Conservation (phyloP, 495 filamentous ascomycete species). For the Chaetomidium leptoderma region DNA sequence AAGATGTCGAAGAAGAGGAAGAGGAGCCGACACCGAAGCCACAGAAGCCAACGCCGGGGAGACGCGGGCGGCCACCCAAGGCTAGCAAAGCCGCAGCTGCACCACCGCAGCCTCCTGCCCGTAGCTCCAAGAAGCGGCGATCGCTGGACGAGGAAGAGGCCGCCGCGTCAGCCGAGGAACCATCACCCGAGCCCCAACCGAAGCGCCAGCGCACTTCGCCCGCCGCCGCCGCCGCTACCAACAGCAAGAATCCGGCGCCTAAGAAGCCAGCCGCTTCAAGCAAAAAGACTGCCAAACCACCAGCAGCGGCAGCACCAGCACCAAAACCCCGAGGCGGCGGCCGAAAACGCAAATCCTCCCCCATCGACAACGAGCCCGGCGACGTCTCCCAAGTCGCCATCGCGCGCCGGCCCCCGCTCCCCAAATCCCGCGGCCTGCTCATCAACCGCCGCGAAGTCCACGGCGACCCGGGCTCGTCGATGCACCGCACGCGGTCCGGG, state of each 20-base stretch:
- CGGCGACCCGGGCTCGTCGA: slow-evolving; percentile 46
- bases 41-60: slow-evolving; percentile 7
- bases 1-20: slow-evolving; percentile 17
- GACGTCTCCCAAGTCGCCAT: slow-evolving; percentile 38
- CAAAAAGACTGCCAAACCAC: slow-evolving; percentile 22
- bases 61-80: slow-evolving; percentile 22
- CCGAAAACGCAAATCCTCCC: slow-evolving; percentile 40
- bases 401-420: slow-evolving; percentile 49
- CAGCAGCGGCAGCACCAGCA: slow-evolving; percentile 14
- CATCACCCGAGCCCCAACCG: slow-evolving; percentile 15
- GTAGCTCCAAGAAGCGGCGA: slow-evolving; percentile 24
- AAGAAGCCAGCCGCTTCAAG: slow-evolving; percentile 9
- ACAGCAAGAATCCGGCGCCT: slow-evolving; percentile 1
- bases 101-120: slow-evolving; percentile 4
- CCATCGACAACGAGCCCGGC: slow-evolving; percentile 22
- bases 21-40: slow-evolving; percentile 14
- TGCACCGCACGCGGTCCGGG: slow-evolving; percentile 51
- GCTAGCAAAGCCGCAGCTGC: slow-evolving; percentile 14
- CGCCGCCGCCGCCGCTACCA: slow-evolving; percentile 7
- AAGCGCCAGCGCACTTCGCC: slow-evolving; percentile 26
- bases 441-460: slow-evolving; percentile 64
- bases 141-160: slow-evolving; percentile 18
- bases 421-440: slow-evolving; percentile 59
- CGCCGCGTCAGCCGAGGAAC: slow-evolving; percentile 13
- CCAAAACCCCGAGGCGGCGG: slow-evolving; percentile 29